Percentiles rank a stretch among this genome's conserved stretches.
Conservation (phyloP, 306 rosid genomes). For the Cicer yamashitae region DNA sequence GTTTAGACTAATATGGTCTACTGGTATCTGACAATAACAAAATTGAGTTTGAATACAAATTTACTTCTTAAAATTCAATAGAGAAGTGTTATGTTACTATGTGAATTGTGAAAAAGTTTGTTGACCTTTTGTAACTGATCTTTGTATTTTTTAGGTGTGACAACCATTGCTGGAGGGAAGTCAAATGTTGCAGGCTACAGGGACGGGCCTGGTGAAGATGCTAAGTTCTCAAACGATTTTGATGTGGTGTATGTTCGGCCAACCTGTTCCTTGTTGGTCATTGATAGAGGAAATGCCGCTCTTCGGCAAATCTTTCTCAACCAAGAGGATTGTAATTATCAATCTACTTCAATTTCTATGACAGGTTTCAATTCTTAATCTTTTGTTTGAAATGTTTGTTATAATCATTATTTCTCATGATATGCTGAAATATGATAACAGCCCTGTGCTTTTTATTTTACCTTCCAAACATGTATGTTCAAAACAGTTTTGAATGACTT, state of each 20-base stretch:
- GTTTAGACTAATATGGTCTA: conserved; percentile 28
- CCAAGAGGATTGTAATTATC: conserved; percentile 89
- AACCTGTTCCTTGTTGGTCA: conserved; percentile 89
- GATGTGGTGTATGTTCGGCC: conserved; percentile 83
- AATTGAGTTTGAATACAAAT: conserved; percentile 25
- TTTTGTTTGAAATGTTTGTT: not conserved
- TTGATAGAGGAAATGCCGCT: conserved; percentile 98
- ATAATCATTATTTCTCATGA: not conserved
- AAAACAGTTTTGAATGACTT: conserved; percentile 30
- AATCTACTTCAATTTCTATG: conserved; percentile 74
- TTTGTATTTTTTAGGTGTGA: conserved; percentile 68
- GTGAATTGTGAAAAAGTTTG: conserved; percentile 21
- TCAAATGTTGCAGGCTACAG: conserved; percentile 90
- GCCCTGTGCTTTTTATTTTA: conserved; percentile 24
- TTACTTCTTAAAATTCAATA: conserved; percentile 18
- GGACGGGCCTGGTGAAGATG: conserved; percentile 98
- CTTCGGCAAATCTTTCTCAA: conserved; percentile 86
- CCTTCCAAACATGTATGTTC: conserved; percentile 3
- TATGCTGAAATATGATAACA: not conserved
- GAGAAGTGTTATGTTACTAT: not conserved
- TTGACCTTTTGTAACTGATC: conserved; percentile 15
- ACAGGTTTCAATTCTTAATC: conserved; percentile 64
- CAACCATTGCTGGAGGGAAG: conserved; percentile 99
- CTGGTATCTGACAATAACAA: conserved; percentile 25
- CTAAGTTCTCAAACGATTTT: conserved; percentile 94